Evolutionary conservation across 176 grass and related monocot genomes (phyloP).

Genomic region (Chrysopogon serrulatus): DNA sequence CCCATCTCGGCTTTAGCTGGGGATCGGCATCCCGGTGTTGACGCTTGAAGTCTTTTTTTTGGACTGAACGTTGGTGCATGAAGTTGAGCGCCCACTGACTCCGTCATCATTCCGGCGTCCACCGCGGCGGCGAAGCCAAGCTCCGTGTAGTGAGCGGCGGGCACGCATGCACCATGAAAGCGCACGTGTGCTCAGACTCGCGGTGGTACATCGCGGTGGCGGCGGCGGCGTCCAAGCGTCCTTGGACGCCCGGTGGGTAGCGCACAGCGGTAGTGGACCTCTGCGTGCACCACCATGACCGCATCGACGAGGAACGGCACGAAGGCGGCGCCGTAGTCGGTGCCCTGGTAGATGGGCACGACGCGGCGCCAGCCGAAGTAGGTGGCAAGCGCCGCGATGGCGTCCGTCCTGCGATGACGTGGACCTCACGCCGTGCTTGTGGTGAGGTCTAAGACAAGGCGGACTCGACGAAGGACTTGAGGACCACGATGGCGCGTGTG

Average conservation of each 20-base stretch:
- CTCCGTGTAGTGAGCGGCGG: conserved; percentile 15
- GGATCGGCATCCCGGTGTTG: conserved; percentile 21
- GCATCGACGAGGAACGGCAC: conserved; percentile 36
- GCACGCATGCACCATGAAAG: conserved; percentile 50
- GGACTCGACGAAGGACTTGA: conserved; percentile 45
- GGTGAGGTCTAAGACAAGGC: conserved; percentile 40
- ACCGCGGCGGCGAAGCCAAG: conserved; percentile 19
- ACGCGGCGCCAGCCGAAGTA: conserved; percentile 46
- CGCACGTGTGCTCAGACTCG: conserved; percentile 56
- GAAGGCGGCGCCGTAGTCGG: conserved; percentile 49
- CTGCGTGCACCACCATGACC: not conserved
- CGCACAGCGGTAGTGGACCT: conserved; percentile 49
- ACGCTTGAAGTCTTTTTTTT: no score
- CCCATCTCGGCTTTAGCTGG: conserved; percentile 26
- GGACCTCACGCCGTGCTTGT: conserved; percentile 26
- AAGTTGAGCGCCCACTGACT: conserved; percentile 51
- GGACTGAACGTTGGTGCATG: conserved; percentile 29
- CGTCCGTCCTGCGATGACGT: conserved; percentile 33
- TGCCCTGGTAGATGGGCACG: conserved; percentile 50
- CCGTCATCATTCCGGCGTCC: conserved; percentile 41
- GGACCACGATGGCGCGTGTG: conserved; percentile 48
- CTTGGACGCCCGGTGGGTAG: not conserved
- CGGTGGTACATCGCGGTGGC: conserved; percentile 34
- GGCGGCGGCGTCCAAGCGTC: no score
- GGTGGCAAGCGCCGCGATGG: conserved; percentile 45